Base-by-base conservation (phyloP, 805 yeast species). In the Nakazawaea holstii region DNA sequence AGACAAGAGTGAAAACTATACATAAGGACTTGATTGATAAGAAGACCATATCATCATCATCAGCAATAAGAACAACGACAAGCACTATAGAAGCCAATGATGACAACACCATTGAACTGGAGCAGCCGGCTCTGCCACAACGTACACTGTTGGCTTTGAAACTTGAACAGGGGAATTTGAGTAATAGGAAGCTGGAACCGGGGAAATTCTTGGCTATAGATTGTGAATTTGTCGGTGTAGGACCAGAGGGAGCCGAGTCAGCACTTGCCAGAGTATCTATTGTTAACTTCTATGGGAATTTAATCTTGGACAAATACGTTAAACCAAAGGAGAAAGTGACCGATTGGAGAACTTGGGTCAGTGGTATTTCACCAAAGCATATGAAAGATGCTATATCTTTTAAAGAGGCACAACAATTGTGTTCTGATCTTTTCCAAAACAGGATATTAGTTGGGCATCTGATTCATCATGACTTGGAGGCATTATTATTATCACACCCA, bases 161-260 rank as follows among this genome's bases (percentile, higher is more conserved):
- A 20, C 59, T 26, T 8, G 32, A 29, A 17, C 35, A 39, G 28
- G 27, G n/a, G 4, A 31, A 32, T 13, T 8, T 24, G 8, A 32
- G n/a, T 8, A 33, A 32, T 11, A 33, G 58, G 37, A 67, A 74
- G 49, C 66, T 61, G 44, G 73, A 74, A 39, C 68, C 80, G 1
- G 97, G 97, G 1, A 84, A 77, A 56, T 90, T 76, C 55, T 50
- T 90, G 2, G 88, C 96, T 1, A 78, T 91, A 51, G 98, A 91
- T 65, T 90, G 97, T 68, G 98, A 91, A 57, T 90, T 91, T 70
- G 97, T 91, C 2, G 97, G 97, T 9, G 83, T 86, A 2, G 97
- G 96, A 0, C 77, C 76, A 5, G 82, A 80, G 8, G 95, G 95
- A 6, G 50, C 60, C 8, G 79, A 73, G 40, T 80, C 89, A 5